phyloP scores from a whole-genome alignment of 148 eudicot genomes.

The Rhododendron vialii region DNA sequence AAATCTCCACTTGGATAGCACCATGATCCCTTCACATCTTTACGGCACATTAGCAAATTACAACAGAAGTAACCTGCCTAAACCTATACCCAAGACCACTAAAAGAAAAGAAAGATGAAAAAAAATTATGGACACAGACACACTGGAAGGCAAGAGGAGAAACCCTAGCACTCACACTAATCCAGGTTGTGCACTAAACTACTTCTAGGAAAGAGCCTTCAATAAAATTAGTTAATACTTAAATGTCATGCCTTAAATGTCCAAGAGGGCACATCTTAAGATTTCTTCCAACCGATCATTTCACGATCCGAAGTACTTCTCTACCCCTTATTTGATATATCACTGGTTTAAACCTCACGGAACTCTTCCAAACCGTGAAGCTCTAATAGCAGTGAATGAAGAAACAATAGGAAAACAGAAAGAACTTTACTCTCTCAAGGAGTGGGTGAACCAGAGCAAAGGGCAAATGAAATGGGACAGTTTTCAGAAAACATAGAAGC shows the following conservation, averaged over 20 bases:
- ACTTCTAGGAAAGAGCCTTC: background rate
- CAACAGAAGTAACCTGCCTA: background rate
- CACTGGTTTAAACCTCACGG: conserved; percentile 19
- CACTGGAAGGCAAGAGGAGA: background rate
- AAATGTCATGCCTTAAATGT: background rate
- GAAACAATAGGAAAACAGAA: background rate
- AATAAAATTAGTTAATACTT: too few species aligned
- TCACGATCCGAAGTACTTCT: conserved; percentile 14
- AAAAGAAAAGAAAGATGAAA: background rate
- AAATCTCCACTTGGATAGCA: background rate
- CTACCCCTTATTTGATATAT: conserved; percentile 17
- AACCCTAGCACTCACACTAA: background rate
- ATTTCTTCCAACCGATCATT: conserved; percentile 11
- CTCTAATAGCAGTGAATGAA: conserved; percentile 10
- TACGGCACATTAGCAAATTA: background rate
- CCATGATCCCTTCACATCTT: background rate
- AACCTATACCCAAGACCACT: background rate
- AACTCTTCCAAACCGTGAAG: conserved; percentile 15
- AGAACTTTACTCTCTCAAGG: background rate
- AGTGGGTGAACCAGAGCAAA: background rate
- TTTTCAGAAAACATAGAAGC: background rate
- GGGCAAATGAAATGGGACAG: background rate
- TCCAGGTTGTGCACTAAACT: background rate
- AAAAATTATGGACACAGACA: background rate
- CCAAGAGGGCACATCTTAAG: conserved; percentile 1